These are phyloP conservation scores for Erodium trifolium DNA, from an alignment of 441 rosid genomes.

Conservation along the genomic window DNA sequence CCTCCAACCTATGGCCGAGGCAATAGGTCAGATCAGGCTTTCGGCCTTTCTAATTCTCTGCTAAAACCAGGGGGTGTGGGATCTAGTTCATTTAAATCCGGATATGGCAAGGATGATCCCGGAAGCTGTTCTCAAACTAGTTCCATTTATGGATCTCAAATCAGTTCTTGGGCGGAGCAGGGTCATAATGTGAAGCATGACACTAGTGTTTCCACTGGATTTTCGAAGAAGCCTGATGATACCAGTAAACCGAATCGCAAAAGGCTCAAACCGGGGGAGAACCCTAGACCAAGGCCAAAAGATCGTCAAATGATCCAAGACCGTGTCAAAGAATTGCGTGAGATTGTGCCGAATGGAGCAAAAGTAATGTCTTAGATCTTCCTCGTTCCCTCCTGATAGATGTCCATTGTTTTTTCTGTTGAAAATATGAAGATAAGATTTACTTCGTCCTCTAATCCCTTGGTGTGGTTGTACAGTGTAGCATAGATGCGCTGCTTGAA, in stretches of 20 bases:
- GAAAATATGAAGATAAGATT: conserved; percentile 2
- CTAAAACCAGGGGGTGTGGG: conserved; percentile 26
- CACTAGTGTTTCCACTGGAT: conserved; percentile 42
- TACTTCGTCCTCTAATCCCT: conserved; percentile 2
- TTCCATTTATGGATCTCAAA: conserved; percentile 55
- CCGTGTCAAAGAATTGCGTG: conserved; percentile 91
- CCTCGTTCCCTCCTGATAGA: neutral
- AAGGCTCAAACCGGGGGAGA: conserved; percentile 88
- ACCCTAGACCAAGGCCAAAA: conserved; percentile 90
- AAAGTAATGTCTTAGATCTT: conserved; percentile 44
- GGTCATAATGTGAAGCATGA: conserved; percentile 45
- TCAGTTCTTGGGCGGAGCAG: conserved; percentile 79
- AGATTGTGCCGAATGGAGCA: conserved; percentile 85
- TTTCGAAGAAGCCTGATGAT: conserved; percentile 63
- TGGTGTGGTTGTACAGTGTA: conserved; percentile 52
- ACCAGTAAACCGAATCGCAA: conserved; percentile 59
- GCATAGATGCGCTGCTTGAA: conserved; percentile 89
- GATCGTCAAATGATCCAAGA: conserved; percentile 99
- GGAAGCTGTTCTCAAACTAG: conserved; percentile 45
- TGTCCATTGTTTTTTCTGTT: conserved; percentile 6
- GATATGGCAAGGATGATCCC: conserved; percentile 32
- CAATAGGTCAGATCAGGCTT: conserved; percentile 30
- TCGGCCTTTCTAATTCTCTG: conserved; percentile 30
- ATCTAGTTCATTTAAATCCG: conserved; percentile 37
- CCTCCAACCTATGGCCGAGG: no score